Percentiles rank a stretch among this genome's conserved stretches.
Evolutionary conservation across 208 protist species (phyloP).

Genomic region (Trypanosoma platydactyli): DNA sequence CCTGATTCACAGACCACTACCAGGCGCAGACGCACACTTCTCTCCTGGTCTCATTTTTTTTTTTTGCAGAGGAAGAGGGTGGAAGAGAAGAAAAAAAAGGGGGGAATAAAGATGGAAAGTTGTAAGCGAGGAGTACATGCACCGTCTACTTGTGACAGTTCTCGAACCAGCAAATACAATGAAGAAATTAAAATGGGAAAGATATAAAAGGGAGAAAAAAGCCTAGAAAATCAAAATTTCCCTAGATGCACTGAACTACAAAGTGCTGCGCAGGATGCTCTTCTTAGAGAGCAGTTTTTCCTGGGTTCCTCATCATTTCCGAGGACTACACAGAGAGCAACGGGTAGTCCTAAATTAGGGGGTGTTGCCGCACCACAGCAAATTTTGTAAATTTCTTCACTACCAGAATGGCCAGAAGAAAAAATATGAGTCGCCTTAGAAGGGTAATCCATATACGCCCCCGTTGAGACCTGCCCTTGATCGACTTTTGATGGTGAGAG

Average conservation of each 20-base stretch:
- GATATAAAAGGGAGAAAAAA: constrained; percentile 1
- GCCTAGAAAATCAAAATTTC: neutral
- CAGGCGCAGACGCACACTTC: no score
- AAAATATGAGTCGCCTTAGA: constrained; percentile 21
- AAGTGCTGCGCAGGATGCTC: no score
- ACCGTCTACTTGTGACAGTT: no score
- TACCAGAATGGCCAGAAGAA: constrained; percentile 19
- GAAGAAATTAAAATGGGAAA: no score
- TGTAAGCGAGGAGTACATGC: no score
- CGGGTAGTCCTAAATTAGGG: neutral
- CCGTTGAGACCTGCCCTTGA: neutral
- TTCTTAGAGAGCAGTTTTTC: neutral
- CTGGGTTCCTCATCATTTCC: neutral
- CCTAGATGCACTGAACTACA: no score
- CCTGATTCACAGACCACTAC: no score
- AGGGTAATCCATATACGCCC: constrained; percentile 1
- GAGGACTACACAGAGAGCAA: neutral
- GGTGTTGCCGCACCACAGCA: neutral
- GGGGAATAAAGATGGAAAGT: neutral
- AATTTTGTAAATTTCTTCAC: constrained; percentile 10
- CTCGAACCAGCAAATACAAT: no score
- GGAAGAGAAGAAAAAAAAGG: constrained; percentile 9
- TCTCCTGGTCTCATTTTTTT: no score
- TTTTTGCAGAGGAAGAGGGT: no score
- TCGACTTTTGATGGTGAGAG: neutral